Base-by-base conservation (phyloP, 176 grass and related monocot genomes). In the Canna indica region DNA sequence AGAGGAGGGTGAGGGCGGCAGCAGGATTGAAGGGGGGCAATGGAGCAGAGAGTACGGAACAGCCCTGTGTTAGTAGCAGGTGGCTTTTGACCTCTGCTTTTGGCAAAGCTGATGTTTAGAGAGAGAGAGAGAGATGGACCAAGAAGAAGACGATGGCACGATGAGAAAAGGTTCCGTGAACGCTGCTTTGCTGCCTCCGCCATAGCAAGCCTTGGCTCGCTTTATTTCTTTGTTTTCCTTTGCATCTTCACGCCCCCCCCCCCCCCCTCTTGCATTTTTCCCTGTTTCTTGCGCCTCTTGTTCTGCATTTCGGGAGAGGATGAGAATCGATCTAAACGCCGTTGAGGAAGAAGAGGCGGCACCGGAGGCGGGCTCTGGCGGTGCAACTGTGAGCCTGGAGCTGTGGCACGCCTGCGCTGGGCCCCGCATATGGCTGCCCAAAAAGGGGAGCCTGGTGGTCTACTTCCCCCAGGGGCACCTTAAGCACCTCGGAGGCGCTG, bases 301-400 rank as follows among this genome's bases (percentile, higher is more conserved):
- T 17, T 42, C 29, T 60, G 35, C 25, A 5, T 11, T n/a, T 32
- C 46, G 14, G 7, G 69, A 20, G 7, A 84, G 77, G 74, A 41
- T 46, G 78, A 81, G 66, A 53, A 84, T 88, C 71, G 85, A 88
- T 75, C 78, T 90, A 57, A 85, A 85, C 83, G 80, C 73, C 8
- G 70, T 85, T 18, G 83, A 85, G 64, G 87, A 74, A 64, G 88
- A 87, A 30, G 86, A 82, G 64, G 88, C 81, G 34, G 57, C 28
- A 58, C 8, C 25, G 67, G 44, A 2, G 44, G 15, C 9, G 5
- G 24, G 22, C 3, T 20, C 44, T 7, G 3, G 11, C 26, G 44
- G 33, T 3, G 71, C 4, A 22, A 36, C 71, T 22, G 22, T 73
- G 50, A 59, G 71, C 36, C n/a, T 73, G 34, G 71, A 73, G 71